These are phyloP conservation scores for Fragosphaeria purpurea DNA, from an alignment of 2,329 filamentous ascomycete genomes.

Conservation along the genomic window DNA sequence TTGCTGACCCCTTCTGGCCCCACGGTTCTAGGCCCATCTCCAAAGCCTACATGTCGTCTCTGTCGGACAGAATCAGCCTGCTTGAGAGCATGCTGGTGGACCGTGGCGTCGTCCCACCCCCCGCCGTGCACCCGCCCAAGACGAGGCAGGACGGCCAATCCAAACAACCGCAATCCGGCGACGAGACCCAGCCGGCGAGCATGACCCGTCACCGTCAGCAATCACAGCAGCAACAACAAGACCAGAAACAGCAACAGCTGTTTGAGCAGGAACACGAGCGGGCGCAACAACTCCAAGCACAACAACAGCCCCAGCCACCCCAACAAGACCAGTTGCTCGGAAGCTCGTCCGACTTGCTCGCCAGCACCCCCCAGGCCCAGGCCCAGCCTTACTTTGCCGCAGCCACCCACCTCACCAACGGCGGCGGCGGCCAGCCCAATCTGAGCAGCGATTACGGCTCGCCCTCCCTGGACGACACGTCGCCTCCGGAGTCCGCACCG, in stretches of 20 bases:
- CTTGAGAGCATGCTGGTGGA: conserved; percentile 42
- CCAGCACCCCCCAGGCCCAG: background rate
- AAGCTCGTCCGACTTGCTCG: background rate
- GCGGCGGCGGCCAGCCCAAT: background rate
- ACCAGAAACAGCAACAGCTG: conserved; percentile 5
- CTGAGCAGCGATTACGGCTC: conserved; percentile 8
- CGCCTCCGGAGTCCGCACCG: conserved; percentile 4
- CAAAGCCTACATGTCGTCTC: conserved; percentile 47
- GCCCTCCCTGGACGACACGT: conserved; percentile 6
- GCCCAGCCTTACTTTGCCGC: background rate
- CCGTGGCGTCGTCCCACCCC: conserved; percentile 37
- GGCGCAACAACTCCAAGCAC: background rate
- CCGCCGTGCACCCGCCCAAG: conserved; percentile 42
- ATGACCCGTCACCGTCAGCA: background rate
- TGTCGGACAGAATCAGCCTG: conserved; percentile 42
- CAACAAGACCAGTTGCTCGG: too few relatives aligned
- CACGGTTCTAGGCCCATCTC: conserved; percentile 37
- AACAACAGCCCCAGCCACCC: background rate
- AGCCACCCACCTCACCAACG: background rate
- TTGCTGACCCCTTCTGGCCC: too few relatives aligned
- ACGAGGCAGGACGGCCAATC: conserved; percentile 29
- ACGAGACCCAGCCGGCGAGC: background rate
- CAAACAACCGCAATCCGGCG: background rate
- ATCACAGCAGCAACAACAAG: background rate
- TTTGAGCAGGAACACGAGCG: conserved; percentile 17